phyloP scores from a whole-genome alignment of 805 yeast species.

The Starmerella sp. region DNA sequence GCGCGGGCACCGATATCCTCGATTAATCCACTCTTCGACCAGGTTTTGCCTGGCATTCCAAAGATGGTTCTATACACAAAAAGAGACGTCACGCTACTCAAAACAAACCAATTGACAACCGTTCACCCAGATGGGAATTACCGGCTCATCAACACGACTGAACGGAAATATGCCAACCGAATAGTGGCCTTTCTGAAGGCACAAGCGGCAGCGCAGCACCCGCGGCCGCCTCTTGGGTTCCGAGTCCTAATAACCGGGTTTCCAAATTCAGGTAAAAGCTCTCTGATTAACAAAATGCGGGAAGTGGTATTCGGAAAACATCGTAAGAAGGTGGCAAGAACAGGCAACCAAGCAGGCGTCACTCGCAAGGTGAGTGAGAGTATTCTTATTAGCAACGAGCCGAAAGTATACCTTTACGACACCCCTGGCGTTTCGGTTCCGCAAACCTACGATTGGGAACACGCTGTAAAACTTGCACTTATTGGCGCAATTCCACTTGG shows the following conservation, averaged over 20 bases:
- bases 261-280: slow-evolving; percentile 97
- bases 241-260: slow-evolving; percentile 73
- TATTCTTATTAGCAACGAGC: slow-evolving; percentile 52
- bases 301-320: slow-evolving; percentile 29
- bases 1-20: slow-evolving; percentile 81
- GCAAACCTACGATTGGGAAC: slow-evolving; percentile 46
- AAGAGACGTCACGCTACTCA: slow-evolving; percentile 48
- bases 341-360: slow-evolving; percentile 86
- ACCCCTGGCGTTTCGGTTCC: slow-evolving; percentile 93
- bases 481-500: slow-evolving; percentile 64
- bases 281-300: slow-evolving; percentile 66
- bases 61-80: slow-evolving; percentile 68
- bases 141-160: slow-evolving; percentile 50
- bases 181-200: slow-evolving; percentile 42
- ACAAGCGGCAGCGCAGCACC: slow-evolving; percentile 29
- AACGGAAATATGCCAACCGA: slow-evolving; percentile 37
- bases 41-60: slow-evolving; percentile 43
- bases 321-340: slow-evolving; percentile 55
- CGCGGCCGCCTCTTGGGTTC: slow-evolving; percentile 77
- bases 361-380: slow-evolving; percentile 69
- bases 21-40: slow-evolving; percentile 66
- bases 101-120: slow-evolving; percentile 30
- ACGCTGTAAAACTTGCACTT: slow-evolving; percentile 63
- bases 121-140: slow-evolving; percentile 41
- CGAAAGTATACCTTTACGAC: slow-evolving; percentile 59